Base-by-base conservation (phyloP, 2,329 filamentous ascomycete genomes). In the Colletotrichum lentis region DNA sequence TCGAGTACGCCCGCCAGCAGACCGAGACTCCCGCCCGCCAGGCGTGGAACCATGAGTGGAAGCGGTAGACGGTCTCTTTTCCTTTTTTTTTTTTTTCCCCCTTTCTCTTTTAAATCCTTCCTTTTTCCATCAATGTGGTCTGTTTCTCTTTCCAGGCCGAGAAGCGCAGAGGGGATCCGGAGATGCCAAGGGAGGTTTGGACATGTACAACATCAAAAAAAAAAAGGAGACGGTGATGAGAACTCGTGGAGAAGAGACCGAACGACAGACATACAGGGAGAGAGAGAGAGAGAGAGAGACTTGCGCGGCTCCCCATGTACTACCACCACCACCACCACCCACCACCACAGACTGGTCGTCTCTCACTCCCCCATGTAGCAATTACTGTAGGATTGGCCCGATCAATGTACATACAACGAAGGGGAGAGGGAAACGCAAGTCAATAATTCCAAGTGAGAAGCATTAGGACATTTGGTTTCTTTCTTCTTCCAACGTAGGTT, bases 1-100 rank as follows among this genome's bases (percentile, higher is more conserved):
- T 98, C 75, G 96, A 99, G 84, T 97, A 97, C 83, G 91, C 91
- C 35, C 84, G 92, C 72, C 83, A 88, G 71, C 91, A 97, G 85
- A 95, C 92, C 39, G 95, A 98, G 76, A 93, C 88, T 57, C 95
- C 95, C 7, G 83, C 85, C 0, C 85, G 85, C 75, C 88, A 90
- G 72, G 88, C 93, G n/a, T 99, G 95, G 94, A 96, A 98, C 81
- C 90, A 97, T 80, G 90, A 83, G 14, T 99, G 96, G 96, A 97
- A 89, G 83, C 87, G 90, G 80, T 83, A 76, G 74, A 74, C 8
- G 43, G 10, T 10, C 11, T 16, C 18, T 22, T 12, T 50, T 3
- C 14, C 11, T 2, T 31, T 11, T 44, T 44, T 18, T 18, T 3
- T 44, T 44, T 18, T 24, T 24, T 24, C n/a, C n/a, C n/a, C n/a